Conservation (phyloP, 345 rosid species). For the Brassica rapa region DNA sequence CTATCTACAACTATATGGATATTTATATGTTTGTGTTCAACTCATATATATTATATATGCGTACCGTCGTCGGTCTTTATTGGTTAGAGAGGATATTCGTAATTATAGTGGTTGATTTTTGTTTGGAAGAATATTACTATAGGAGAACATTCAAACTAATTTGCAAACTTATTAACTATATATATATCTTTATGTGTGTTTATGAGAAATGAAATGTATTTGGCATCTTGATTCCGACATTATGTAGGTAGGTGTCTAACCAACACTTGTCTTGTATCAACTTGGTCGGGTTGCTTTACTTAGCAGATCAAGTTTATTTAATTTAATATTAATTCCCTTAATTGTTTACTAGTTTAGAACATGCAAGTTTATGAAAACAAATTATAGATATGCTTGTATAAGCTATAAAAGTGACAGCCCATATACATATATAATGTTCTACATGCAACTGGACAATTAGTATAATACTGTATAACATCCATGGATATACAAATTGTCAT, state of each 20-base stretch:
- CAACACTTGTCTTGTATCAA: slow-evolving; percentile 22
- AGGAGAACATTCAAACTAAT: slow-evolving; percentile 8
- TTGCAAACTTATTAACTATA: not conserved
- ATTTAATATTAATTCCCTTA: not conserved
- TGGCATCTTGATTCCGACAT: slow-evolving; percentile 31
- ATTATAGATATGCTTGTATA: slow-evolving; percentile 10
- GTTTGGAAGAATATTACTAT: not conserved
- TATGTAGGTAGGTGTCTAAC: slow-evolving; percentile 32
- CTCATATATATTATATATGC: not conserved
- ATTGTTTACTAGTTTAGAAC: slow-evolving; percentile 23
- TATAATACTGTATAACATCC: slow-evolving; percentile 5
- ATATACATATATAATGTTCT: slow-evolving; percentile 6
- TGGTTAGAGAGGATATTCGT: slow-evolving; percentile 8
- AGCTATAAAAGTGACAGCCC: not conserved
- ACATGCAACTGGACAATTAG: slow-evolving; percentile 19
- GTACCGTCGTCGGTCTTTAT: slow-evolving; percentile 18
- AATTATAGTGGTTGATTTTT: slow-evolving; percentile 24
- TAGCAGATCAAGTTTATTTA: slow-evolving; percentile 16
- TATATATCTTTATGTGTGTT: not conserved
- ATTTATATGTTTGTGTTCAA: slow-evolving; percentile 28
- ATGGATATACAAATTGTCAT: slow-evolving; percentile 28
- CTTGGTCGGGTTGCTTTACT: slow-evolving; percentile 37
- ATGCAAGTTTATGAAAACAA: not conserved
- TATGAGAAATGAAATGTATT: slow-evolving; percentile 1
- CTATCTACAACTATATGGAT: slow-evolving; percentile 21